Conservation (phyloP, 2,329 filamentous ascomycete genomes). For the Penicillium sp. region DNA sequence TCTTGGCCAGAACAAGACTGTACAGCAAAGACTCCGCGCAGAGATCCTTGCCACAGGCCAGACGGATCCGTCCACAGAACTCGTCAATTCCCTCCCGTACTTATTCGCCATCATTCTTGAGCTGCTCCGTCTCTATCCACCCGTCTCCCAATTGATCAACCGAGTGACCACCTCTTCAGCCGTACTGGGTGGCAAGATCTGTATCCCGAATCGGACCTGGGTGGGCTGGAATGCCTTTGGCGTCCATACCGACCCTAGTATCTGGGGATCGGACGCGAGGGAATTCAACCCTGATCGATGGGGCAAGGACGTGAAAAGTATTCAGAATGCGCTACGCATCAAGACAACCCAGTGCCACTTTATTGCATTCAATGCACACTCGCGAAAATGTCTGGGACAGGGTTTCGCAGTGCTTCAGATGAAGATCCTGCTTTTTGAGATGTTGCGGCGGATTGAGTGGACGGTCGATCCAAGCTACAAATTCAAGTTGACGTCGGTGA, state of each 20-base stretch:
- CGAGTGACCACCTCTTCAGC: constrained; percentile 31
- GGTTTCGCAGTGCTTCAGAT: constrained; percentile 27
- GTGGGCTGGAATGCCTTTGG: constrained; percentile 40
- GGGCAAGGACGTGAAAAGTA: constrained; percentile 29
- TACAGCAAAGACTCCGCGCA: constrained; percentile 27
- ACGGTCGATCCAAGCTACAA: constrained; percentile 18
- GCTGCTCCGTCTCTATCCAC: constrained; percentile 45
- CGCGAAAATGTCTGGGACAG: constrained; percentile 25
- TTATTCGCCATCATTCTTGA: constrained; percentile 45
- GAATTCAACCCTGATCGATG: constrained; percentile 36
- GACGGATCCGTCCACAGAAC: constrained; percentile 17
- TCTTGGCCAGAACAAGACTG: constrained; percentile 29
- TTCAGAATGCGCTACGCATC: constrained; percentile 21
- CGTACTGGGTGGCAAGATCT: constrained; percentile 22
- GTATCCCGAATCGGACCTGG: constrained; percentile 34
- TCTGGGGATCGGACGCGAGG: constrained; percentile 28
- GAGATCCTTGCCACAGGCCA: constrained; percentile 23
- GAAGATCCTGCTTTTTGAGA: constrained; percentile 21
- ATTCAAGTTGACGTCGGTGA: constrained; percentile 24
- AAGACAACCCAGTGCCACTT: constrained; percentile 24
- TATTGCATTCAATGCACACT: constrained; percentile 28
- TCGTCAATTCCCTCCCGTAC: constrained; percentile 35
- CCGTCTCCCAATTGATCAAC: constrained; percentile 47
- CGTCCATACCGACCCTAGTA: constrained; percentile 32
- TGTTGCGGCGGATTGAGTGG: constrained; percentile 17